These are phyloP conservation scores for Botryotinia convoluta DNA, from an alignment of 2,329 filamentous ascomycete genomes.

Conservation along the genomic window DNA sequence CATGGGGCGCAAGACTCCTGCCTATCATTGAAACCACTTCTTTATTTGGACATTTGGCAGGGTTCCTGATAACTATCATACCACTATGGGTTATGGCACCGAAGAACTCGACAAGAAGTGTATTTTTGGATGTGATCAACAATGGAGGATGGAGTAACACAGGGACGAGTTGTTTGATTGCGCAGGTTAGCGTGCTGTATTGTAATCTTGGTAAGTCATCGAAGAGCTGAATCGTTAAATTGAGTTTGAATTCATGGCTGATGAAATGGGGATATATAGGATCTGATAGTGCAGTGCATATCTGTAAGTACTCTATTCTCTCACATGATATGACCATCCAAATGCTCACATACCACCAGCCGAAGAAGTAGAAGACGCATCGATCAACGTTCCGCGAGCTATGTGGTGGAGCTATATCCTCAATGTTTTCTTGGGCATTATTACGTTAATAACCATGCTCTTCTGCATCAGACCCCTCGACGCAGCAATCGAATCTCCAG, in stretches of 20 bases:
- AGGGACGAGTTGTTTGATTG: conserved; percentile 40
- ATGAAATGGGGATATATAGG: conserved; percentile 14
- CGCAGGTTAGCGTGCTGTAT: conserved; percentile 37
- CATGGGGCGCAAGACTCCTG: conserved; percentile 41
- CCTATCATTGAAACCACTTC: conserved; percentile 46
- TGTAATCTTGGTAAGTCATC: conserved; percentile 35
- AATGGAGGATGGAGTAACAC: conserved; percentile 38
- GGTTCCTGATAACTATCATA: conserved; percentile 46
- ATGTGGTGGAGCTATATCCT: conserved; percentile 48
- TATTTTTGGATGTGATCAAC: conserved; percentile 39
- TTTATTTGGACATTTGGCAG: conserved; percentile 45
- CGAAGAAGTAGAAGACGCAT: conserved; percentile 50
- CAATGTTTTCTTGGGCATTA: conserved; percentile 48
- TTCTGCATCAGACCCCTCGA: conserved; percentile 39
- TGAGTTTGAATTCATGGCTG: not conserved
- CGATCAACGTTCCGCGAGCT: conserved; percentile 46
- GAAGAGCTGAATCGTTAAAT: not conserved
- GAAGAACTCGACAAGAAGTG: conserved; percentile 31
- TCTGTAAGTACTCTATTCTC: conserved; percentile 33
- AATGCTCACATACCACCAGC: conserved; percentile 26
- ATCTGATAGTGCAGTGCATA: conserved; percentile 37
- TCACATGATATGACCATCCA: not conserved
- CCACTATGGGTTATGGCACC: conserved; percentile 39
- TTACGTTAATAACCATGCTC: conserved; percentile 39
- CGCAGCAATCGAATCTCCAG: conserved; percentile 47